These are phyloP conservation scores for Candida albicans DNA, from an alignment of 1,139 yeast genomes.

Conservation along the genomic window DNA sequence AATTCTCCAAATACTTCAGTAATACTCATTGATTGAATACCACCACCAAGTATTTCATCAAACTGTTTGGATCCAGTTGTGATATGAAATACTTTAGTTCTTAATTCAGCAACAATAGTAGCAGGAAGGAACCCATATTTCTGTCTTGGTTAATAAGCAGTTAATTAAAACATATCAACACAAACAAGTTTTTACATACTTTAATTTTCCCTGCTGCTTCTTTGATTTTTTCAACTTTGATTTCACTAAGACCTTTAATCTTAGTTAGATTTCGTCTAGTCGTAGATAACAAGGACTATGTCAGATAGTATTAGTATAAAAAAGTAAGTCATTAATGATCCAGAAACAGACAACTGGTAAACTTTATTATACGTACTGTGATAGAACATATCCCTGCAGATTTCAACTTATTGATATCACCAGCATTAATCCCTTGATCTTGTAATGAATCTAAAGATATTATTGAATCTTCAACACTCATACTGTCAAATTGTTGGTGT, in stretches of 20 bases:
- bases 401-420: constrained; percentile 55
- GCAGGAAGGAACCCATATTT: constrained; percentile 56
- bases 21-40: constrained; percentile 59
- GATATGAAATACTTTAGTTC: constrained; percentile 46
- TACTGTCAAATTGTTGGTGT: background rate
- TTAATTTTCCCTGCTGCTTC: constrained; percentile 56
- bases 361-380: constrained; percentile 34
- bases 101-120: constrained; percentile 47
- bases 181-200: constrained; percentile 16
- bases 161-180: background rate
- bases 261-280: constrained; percentile 54
- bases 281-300: constrained; percentile 50
- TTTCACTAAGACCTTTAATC: constrained; percentile 56
- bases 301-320: too few relatives aligned
- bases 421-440: constrained; percentile 56
- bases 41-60: constrained; percentile 58
- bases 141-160: constrained; percentile 4
- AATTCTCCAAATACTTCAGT: constrained; percentile 67
- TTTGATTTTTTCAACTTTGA: constrained; percentile 61
- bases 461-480: constrained; percentile 8
- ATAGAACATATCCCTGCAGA: constrained; percentile 55
- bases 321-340: too few relatives aligned
- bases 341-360: too few relatives aligned
- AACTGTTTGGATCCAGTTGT: constrained; percentile 58
- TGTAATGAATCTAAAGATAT: constrained; percentile 52